Conservation (phyloP, 345 rosid species). For the Alliaria petiolata region DNA sequence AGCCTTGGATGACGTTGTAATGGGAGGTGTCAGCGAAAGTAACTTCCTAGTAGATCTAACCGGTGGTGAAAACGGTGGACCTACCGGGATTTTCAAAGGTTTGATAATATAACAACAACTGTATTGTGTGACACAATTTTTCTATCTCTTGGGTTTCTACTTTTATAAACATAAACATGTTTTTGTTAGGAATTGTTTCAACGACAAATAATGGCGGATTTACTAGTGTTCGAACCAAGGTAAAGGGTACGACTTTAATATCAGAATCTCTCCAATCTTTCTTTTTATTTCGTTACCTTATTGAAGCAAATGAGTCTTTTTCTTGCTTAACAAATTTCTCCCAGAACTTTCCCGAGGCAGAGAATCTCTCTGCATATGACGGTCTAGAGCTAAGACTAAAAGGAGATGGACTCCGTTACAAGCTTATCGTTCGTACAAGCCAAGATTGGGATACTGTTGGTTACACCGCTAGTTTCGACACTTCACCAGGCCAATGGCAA, state of each 20-base stretch:
- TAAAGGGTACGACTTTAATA: conserved; percentile 23
- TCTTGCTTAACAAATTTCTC: neutral
- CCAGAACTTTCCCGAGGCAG: conserved; percentile 76
- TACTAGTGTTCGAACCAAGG: conserved; percentile 83
- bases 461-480: conserved; percentile 77
- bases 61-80: conserved; percentile 74
- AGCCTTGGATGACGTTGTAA: conserved; percentile 93
- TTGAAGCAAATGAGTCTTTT: neutral
- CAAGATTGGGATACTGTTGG: conserved; percentile 94
- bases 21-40: conserved; percentile 97
- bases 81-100: conserved; percentile 80
- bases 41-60: conserved; percentile 54
- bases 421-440: conserved; percentile 71
- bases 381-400: conserved; percentile 74
- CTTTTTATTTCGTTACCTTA: neutral
- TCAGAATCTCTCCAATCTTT: neutral
- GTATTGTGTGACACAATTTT: neutral
- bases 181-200: conserved; percentile 69
- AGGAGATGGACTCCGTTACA: conserved; percentile 89
- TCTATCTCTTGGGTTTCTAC: neutral
- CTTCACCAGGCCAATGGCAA: conserved; percentile 80
- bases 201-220: conserved; percentile 95
- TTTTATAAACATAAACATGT: neutral
- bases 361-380: conserved; percentile 85
- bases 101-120: conserved; percentile 1